These are phyloP conservation scores for Colletotrichum tropicale DNA, from an alignment of 2,329 filamentous ascomycete genomes.

Conservation along the genomic window DNA sequence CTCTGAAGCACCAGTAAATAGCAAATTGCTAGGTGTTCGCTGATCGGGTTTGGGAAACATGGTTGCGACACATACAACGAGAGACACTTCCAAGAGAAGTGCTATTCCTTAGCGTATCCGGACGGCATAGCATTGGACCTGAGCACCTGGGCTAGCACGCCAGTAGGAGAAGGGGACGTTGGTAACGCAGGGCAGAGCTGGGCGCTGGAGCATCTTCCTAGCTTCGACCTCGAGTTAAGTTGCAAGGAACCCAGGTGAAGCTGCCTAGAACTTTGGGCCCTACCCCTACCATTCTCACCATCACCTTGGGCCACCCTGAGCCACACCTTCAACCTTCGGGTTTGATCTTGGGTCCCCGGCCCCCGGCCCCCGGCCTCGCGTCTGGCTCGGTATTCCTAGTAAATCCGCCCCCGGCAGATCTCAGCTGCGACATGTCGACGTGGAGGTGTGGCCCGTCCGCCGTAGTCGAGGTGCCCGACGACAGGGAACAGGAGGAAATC, in stretches of 20 bases:
- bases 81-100: background rate
- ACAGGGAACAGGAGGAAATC: conserved; percentile 6
- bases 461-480: conserved; percentile 3
- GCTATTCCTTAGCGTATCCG: background rate
- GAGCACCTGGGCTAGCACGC: background rate
- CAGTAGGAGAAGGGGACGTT: background rate
- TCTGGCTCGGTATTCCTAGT: conserved; percentile 18
- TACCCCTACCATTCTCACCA: background rate
- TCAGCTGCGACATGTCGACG: conserved; percentile 4
- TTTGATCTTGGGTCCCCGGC: background rate
- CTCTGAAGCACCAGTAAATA: background rate
- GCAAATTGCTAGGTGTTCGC: background rate
- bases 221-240: background rate
- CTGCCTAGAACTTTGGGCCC: background rate
- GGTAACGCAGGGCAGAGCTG: background rate
- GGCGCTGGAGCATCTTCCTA: background rate
- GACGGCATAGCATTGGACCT: background rate
- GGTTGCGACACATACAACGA: background rate
- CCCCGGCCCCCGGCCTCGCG: background rate
- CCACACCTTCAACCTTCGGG: background rate
- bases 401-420: conserved; percentile 19
- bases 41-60: background rate
- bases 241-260: background rate
- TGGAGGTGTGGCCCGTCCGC: conserved; percentile 5
- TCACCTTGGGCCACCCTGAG: background rate